phyloP scores from a whole-genome alignment of 2,329 filamentous ascomycete species.

The Botrytis deweyae region DNA sequence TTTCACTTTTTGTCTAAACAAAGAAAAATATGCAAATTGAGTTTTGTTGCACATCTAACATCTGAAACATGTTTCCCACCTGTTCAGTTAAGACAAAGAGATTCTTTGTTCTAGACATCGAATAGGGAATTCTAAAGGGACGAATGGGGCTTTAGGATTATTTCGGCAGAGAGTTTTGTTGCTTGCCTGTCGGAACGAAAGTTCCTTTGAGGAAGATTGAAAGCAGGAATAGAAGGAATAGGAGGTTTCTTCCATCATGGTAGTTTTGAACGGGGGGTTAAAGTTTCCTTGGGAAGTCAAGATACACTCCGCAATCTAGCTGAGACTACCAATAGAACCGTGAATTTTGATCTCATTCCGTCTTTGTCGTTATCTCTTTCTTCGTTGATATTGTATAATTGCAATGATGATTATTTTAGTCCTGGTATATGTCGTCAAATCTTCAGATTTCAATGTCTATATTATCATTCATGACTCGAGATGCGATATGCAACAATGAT shows the following conservation, averaged over 20 bases:
- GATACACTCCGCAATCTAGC: no score
- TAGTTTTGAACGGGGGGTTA: not conserved
- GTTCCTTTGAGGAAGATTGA: not conserved
- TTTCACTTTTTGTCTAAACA: not conserved
- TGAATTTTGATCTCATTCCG: not conserved
- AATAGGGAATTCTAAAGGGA: not conserved
- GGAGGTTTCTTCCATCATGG: not conserved
- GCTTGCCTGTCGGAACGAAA: constrained; percentile 6
- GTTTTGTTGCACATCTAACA: constrained; percentile 18
- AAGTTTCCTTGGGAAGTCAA: not conserved
- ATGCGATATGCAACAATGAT: not conserved
- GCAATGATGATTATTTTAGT: not conserved
- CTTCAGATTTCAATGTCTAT: not conserved
- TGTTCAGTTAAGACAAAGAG: not conserved
- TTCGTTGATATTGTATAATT: not conserved
- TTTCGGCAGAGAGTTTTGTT: not conserved
- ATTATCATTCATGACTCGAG: not conserved
- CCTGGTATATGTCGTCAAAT: not conserved
- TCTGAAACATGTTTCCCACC: constrained; percentile 16
- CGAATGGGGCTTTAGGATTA: not conserved
- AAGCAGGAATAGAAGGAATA: not conserved
- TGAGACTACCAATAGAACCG: no score
- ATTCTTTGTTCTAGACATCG: not conserved
- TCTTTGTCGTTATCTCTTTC: not conserved
- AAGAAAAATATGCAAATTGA: not conserved